Conservation (phyloP, 495 filamentous ascomycete species). For the Hypoxylon lienhwacheense region DNA sequence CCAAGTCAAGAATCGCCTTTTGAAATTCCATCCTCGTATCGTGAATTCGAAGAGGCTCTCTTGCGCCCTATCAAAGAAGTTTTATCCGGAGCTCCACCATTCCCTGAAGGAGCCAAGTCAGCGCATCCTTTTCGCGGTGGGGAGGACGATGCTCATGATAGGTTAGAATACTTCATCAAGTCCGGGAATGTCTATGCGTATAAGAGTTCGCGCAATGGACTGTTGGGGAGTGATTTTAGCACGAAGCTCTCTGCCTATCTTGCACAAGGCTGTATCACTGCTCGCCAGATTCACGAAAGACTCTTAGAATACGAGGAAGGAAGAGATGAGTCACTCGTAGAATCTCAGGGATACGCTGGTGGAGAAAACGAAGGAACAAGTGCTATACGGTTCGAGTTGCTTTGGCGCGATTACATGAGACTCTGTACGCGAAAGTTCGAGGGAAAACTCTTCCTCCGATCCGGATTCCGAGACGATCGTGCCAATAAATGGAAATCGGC, state of each 20-base stretch:
- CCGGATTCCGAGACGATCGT: conserved; percentile 58
- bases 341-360: conserved; percentile 56
- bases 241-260: conserved; percentile 72
- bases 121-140: conserved; percentile 71
- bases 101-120: conserved; percentile 51
- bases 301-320: conserved; percentile 65
- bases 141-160: conserved; percentile 55
- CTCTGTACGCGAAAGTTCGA: conserved; percentile 68
- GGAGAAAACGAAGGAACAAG: conserved; percentile 70
- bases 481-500: conserved; percentile 46
- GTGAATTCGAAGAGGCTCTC: conserved; percentile 54
- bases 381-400: conserved; percentile 67
- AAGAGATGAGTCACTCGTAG: conserved; percentile 40
- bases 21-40: conserved; percentile 55
- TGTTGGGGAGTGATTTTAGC: conserved; percentile 67
- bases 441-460: conserved; percentile 58
- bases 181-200: conserved; percentile 61
- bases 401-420: conserved; percentile 78
- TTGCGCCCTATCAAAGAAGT: conserved; percentile 52
- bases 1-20: conserved; percentile 62
- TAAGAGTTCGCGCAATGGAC: conserved; percentile 68
- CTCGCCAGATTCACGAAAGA: conserved; percentile 65
- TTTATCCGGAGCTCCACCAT: conserved; percentile 44
- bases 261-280: conserved; percentile 66
- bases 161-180: conserved; percentile 60